Percentiles rank a stretch among this genome's conserved stretches.
Evolutionary conservation across 1,284 basidiomycete species (phyloP).

Genomic region (Austroboletus olivaceoglutinosus): DNA sequence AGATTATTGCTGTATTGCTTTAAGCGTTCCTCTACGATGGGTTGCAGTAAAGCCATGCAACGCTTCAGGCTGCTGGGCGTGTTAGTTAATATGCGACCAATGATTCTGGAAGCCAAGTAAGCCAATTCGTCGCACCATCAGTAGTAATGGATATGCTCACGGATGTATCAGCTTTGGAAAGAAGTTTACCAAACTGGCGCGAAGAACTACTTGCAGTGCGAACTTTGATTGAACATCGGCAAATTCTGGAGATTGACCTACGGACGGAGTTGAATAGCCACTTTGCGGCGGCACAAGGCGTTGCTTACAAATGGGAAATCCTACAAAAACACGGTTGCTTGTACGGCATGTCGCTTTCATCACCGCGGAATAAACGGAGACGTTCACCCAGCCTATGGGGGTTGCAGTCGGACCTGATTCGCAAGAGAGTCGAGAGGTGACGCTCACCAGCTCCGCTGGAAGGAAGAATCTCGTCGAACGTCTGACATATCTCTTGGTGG

Average conservation of each 20-base stretch:
- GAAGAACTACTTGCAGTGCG: constrained; percentile 33
- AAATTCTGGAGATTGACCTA: constrained; percentile 31
- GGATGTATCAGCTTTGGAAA: constrained; percentile 36
- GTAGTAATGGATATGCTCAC: constrained; percentile 21
- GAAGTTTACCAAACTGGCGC: constrained; percentile 32
- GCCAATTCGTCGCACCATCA: constrained; percentile 15
- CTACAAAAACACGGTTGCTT: constrained; percentile 47
- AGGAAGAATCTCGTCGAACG: constrained; percentile 35
- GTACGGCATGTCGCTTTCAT: constrained; percentile 37
- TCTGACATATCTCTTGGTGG: constrained; percentile 36
- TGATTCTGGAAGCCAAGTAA: constrained; percentile 23
- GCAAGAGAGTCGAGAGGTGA: background rate
- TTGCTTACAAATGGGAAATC: constrained; percentile 39
- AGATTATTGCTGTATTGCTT: constrained; percentile 15
- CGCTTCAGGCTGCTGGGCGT: constrained; percentile 32
- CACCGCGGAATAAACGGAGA: constrained; percentile 29
- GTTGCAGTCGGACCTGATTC: constrained; percentile 11
- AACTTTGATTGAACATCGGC: constrained; percentile 35
- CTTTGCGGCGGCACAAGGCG: constrained; percentile 4
- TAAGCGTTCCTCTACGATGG: constrained; percentile 35
- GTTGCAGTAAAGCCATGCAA: constrained; percentile 31
- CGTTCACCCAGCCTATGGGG: constrained; percentile 30
- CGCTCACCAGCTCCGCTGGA: constrained; percentile 22
- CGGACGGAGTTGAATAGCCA: constrained; percentile 14
- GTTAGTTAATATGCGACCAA: constrained; percentile 35